Percentiles rank a stretch among this genome's conserved stretches.
These are phyloP conservation scores for Diaporthe amygdali DNA, from an alignment of 2,329 filamentous ascomycete genomes.

Conservation along the genomic window DNA sequence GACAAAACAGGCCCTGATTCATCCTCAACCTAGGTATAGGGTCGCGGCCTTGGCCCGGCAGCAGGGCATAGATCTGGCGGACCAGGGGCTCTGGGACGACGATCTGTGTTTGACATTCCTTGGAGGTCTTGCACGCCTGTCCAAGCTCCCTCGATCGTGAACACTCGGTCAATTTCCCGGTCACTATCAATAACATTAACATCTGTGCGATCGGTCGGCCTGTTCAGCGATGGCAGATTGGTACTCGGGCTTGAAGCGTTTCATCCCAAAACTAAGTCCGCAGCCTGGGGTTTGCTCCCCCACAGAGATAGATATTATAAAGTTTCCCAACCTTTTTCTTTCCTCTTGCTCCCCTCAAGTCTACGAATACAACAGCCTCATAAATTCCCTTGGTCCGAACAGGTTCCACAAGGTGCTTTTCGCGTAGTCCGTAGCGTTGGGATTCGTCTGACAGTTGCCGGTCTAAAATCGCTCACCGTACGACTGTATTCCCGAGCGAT, in stretches of 20 bases:
- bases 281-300: neutral
- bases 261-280: conserved; percentile 13
- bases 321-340: conserved; percentile 5
- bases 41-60: neutral
- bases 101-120: conserved; percentile 24
- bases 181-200: neutral
- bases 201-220: conserved; percentile 6
- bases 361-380: neutral
- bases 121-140: neutral
- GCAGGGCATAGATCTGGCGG: conserved; percentile 1
- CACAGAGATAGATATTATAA: conserved; percentile 4
- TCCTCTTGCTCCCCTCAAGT: neutral
- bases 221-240: conserved; percentile 7
- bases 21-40: conserved; percentile 4
- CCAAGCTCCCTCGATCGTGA: conserved; percentile 3
- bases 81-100: conserved; percentile 13
- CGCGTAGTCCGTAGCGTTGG: conserved; percentile 3
- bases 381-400: neutral
- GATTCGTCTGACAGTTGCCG: neutral
- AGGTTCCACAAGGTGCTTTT: neutral
- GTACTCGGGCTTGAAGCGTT: conserved; percentile 9
- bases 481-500: neutral
- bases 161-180: conserved; percentile 9
- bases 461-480: conserved; percentile 14
- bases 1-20: conserved; percentile 26